Base-by-base conservation (phyloP, 352 stramenopile species). In the Pythium utonaiense region DNA sequence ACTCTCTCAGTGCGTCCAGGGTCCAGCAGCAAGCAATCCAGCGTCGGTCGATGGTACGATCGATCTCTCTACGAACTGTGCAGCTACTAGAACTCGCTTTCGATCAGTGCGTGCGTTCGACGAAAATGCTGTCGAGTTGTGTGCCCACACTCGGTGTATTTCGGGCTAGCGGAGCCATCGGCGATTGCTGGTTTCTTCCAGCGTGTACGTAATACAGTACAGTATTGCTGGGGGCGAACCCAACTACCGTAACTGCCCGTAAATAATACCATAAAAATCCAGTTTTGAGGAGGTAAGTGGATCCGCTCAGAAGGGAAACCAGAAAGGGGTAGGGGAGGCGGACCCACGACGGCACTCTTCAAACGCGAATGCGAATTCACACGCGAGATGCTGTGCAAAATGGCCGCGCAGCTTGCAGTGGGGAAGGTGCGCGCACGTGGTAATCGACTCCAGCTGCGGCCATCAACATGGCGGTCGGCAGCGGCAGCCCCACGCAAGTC, bases 311-410 rank as follows among this genome's bases (percentile, higher is more conserved):
- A 7, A 47, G 40, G 40, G 40, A 9, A 33, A 9, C 7, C 10
- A 13, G 40, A 41, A 47, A 19, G 27, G 60, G 47, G 4, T 69
- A 69, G 62, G 62, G 49, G 25, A 40, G 42, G 62, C 55, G 62
- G 62, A 64, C 60, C 62, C 62, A n/a, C n/a, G n/a, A n/a, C n/a
- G n/a, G n/a, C n/a, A n/a, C n/a, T n/a, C n/a, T n/a, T n/a, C n/a
- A n/a, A n/a, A n/a, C n/a, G n/a, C 28, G 28, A 53, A 31, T 54
- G 48, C 22, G 30, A 36, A 36, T 33, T 33, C 28, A 33, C 28
- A 33, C 5, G n/a, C n/a, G 5, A 33, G 28, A 9, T 9, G 28
- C 28, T 10, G 9, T 36, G 27, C 45, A 36, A 51, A 51, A 36
- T 52, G 27, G 24, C 45, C 16, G 25, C 24, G 22, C 49, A 55